A percentile compares a stretch with the other conserved stretches of the same genome.
Conservation (phyloP, 2,329 filamentous ascomycete species). For the Didymella exigua region DNA sequence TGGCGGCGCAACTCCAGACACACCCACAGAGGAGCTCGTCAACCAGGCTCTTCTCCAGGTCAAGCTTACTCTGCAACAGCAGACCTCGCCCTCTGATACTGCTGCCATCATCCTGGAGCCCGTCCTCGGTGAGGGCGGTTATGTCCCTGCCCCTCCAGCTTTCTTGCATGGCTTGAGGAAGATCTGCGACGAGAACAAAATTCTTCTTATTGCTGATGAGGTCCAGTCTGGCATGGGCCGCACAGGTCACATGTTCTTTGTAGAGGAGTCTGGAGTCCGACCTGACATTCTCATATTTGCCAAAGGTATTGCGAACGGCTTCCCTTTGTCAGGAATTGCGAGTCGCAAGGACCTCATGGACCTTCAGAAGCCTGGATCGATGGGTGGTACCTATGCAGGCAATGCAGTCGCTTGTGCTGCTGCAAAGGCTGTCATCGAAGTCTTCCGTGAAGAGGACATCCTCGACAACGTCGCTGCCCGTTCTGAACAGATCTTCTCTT, state of each 20-base stretch:
- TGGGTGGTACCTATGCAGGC: constrained; percentile 40
- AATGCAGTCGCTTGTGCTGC: constrained; percentile 40
- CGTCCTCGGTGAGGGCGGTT: constrained; percentile 38
- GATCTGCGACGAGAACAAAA: constrained; percentile 52
- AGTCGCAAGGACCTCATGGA: constrained; percentile 36
- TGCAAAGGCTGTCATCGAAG: constrained; percentile 33
- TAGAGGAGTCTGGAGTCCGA: constrained; percentile 51
- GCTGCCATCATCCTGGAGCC: constrained; percentile 40
- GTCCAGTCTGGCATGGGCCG: constrained; percentile 54
- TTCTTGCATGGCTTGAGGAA: constrained; percentile 47
- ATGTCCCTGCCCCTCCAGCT: constrained; percentile 34
- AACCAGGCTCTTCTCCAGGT: constrained; percentile 32
- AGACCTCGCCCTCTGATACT: constrained; percentile 36
- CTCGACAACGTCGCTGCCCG: constrained; percentile 36
- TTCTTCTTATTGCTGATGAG: constrained; percentile 52
- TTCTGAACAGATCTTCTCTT: constrained; percentile 35
- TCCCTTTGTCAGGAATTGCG: constrained; percentile 38
- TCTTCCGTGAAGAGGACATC: constrained; percentile 36
- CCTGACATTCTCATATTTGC: constrained; percentile 53
- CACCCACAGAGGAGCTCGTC: constrained; percentile 35
- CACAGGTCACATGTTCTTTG: constrained; percentile 53
- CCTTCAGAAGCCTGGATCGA: constrained; percentile 36
- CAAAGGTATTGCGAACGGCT: constrained; percentile 41
- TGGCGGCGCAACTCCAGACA: constrained; percentile 26
- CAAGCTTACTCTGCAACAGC: constrained; percentile 34